Conservation (phyloP, 1,284 basidiomycete genomes). For the Ceratobasidium sp. region DNA sequence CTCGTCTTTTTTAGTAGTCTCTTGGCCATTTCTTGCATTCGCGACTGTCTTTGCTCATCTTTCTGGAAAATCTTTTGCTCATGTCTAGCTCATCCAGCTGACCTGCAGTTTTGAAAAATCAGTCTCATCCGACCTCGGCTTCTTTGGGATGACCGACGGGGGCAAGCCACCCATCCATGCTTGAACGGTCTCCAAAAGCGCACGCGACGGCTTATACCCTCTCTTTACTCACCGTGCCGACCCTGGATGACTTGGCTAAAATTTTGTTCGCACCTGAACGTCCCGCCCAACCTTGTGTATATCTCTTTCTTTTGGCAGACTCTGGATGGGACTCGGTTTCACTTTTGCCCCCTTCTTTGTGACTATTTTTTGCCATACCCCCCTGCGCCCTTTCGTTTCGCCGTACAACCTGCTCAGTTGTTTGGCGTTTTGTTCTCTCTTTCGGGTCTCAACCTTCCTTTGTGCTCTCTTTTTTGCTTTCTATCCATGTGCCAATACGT, state of each 20-base stretch:
- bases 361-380: slow-evolving; percentile 46
- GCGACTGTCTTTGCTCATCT: slow-evolving; percentile 26
- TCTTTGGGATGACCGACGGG: slow-evolving; percentile 60
- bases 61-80: slow-evolving; percentile 39
- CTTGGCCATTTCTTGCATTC: slow-evolving; percentile 52
- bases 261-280: slow-evolving; percentile 13
- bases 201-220: slow-evolving; percentile 39
- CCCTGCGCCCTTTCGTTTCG: slow-evolving; percentile 27
- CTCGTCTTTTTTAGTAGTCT: slow-evolving; percentile 46
- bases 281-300: slow-evolving; percentile 27
- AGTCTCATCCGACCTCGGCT: slow-evolving; percentile 87
- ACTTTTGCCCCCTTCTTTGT: slow-evolving; percentile 46
- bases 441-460: slow-evolving; percentile 33
- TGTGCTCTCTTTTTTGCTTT: slow-evolving; percentile 28
- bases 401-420: slow-evolving; percentile 56
- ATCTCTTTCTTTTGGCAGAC: slow-evolving; percentile 33
- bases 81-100: slow-evolving; percentile 50
- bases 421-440: slow-evolving; percentile 42
- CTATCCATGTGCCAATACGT: slow-evolving; percentile 38
- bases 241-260: slow-evolving; percentile 17
- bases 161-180: slow-evolving; percentile 38
- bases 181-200: slow-evolving; percentile 1
- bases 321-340: slow-evolving; percentile 43
- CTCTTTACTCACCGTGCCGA: slow-evolving; percentile 23
- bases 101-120: slow-evolving; percentile 57